phyloP scores from a whole-genome alignment of 371 early-diverging fungal genomes.

The Syncephalastrum sp. region DNA sequence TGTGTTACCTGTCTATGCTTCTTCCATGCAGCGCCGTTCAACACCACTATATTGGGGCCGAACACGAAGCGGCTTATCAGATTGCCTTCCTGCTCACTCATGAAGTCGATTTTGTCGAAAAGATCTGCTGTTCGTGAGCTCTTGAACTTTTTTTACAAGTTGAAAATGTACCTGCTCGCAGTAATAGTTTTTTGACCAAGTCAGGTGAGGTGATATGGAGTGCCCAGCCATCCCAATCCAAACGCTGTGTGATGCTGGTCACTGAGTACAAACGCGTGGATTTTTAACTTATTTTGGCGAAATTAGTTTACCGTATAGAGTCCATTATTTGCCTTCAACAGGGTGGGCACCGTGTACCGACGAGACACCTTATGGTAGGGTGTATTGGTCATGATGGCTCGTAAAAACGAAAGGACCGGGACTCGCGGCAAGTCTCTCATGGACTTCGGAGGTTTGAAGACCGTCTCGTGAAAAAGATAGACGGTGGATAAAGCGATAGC shows the following conservation, averaged over 20 bases:
- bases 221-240: conserved; percentile 13
- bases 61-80: conserved; percentile 17
- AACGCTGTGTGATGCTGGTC: not conserved
- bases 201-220: conserved; percentile 10
- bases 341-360: not conserved
- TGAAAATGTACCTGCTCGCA: conserved; percentile 8
- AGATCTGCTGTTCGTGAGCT: not conserved
- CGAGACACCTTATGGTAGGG: not conserved
- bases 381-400: not conserved
- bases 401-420: not conserved
- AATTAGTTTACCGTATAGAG: conserved; percentile 2
- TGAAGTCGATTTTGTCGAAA: conserved; percentile 19
- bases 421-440: conserved; percentile 12
- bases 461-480: conserved; percentile 1
- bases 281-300: not conserved
- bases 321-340: not conserved
- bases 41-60: conserved; percentile 19
- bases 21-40: conserved; percentile 25
- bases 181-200: conserved; percentile 5
- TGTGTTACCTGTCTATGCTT: conserved; percentile 23
- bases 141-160: too few species aligned
- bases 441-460: conserved; percentile 8
- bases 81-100: conserved; percentile 8
- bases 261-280: not conserved
- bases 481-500: too few species aligned